A percentile compares a stretch with the other conserved stretches of the same genome.
Evolutionary conservation across 306 rosid species (phyloP).

Genomic region (Lagenaria siceraria): DNA sequence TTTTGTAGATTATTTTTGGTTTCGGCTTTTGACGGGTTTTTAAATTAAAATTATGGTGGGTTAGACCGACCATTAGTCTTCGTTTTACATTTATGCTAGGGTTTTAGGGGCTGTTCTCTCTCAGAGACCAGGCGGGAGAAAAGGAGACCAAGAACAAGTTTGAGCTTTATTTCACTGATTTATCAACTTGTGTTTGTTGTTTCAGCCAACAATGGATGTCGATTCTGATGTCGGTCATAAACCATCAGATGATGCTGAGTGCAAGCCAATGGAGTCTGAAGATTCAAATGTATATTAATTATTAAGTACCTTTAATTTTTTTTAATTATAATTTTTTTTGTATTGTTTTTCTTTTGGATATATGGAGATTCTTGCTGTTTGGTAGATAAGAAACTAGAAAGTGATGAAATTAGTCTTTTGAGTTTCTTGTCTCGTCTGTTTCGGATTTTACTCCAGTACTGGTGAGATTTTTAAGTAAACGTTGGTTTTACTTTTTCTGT

Average conservation of each 20-base stretch:
- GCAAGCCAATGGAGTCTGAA: slow-evolving; percentile 40
- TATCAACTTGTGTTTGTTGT: neutral
- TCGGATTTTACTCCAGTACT: neutral
- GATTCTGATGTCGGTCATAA: slow-evolving; percentile 21
- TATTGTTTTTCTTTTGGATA: neutral
- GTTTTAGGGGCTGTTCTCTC: neutral
- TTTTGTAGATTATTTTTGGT: neutral
- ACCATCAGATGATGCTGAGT: neutral
- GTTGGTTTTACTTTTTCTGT: neutral
- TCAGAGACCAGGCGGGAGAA: neutral
- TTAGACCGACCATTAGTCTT: neutral
- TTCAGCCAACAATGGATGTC: slow-evolving; percentile 32
- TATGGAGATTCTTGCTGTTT: neutral
- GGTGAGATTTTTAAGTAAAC: neutral
- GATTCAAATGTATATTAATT: slow-evolving; percentile 15
- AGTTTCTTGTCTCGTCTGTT: neutral
- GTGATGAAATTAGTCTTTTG: neutral
- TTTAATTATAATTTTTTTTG: neutral
- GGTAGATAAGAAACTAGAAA: neutral
- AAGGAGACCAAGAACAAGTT: neutral
- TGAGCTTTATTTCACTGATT: neutral
- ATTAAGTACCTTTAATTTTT: neutral
- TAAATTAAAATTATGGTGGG: neutral
- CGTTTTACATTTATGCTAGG: neutral
- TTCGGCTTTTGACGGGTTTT: neutral